These are phyloP conservation scores for Didymella glomerata DNA, from an alignment of 2,329 filamentous ascomycete genomes.

Conservation along the genomic window DNA sequence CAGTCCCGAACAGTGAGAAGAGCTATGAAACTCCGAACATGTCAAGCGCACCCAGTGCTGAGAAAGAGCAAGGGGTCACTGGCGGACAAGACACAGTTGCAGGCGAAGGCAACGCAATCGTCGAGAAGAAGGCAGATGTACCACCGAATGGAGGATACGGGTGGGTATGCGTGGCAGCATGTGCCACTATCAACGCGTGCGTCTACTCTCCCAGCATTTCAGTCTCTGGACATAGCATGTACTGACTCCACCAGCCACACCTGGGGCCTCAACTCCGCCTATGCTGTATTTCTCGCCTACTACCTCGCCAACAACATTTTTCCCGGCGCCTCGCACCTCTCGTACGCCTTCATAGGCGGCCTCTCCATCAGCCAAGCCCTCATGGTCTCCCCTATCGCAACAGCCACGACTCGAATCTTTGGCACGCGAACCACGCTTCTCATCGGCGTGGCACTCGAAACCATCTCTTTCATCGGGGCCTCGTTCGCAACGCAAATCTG, in stretches of 20 bases:
- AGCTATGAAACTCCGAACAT: neutral
- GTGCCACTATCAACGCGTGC: slow-evolving; percentile 48
- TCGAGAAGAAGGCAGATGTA: slow-evolving; percentile 58
- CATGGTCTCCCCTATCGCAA: slow-evolving; percentile 73
- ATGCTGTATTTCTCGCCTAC: slow-evolving; percentile 75
- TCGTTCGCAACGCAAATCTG: slow-evolving; percentile 74
- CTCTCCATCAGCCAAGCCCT: slow-evolving; percentile 72
- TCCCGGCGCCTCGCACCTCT: slow-evolving; percentile 68
- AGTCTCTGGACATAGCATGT: neutral
- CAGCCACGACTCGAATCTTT: slow-evolving; percentile 65
- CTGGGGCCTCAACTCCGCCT: slow-evolving; percentile 76
- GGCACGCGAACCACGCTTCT: slow-evolving; percentile 72
- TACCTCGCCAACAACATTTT: slow-evolving; percentile 73
- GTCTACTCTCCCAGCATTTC: slow-evolving; percentile 17
- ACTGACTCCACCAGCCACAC: slow-evolving; percentile 63
- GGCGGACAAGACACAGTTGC: slow-evolving; percentile 60
- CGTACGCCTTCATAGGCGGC: slow-evolving; percentile 81
- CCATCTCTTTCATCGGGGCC: slow-evolving; percentile 71
- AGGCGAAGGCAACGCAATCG: neutral
- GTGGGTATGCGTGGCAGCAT: slow-evolving; percentile 61
- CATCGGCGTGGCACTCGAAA: slow-evolving; percentile 70
- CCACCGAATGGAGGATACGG: slow-evolving; percentile 70
- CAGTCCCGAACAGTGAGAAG: slow-evolving; percentile 8
- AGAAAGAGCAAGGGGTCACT: slow-evolving; percentile 5
- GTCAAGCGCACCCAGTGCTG: neutral